Evolutionary conservation across 768 basidiomycete genomes (phyloP).

Genomic region (Collybia mongolica): DNA sequence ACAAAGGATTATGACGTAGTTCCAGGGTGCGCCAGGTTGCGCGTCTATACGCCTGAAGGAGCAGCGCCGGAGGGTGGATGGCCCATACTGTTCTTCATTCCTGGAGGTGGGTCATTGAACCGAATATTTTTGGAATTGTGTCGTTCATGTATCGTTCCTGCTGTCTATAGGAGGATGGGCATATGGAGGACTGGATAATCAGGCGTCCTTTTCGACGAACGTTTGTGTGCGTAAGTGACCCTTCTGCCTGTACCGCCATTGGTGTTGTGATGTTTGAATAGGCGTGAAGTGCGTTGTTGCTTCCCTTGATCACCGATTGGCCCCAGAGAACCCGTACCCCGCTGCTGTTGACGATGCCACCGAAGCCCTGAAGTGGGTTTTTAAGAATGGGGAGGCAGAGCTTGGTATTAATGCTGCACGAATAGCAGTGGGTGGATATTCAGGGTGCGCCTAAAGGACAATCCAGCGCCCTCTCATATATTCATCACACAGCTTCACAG

Average conservation of each 20-base stretch:
- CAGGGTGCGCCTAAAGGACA: conserved; percentile 42
- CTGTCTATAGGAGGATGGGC: conserved; percentile 64
- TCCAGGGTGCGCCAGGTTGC: conserved; percentile 41
- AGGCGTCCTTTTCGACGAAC: conserved; percentile 55
- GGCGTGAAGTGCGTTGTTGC: conserved; percentile 60
- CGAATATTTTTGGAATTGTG: no score
- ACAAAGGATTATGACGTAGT: conserved; percentile 49
- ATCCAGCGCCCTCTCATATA: not conserved
- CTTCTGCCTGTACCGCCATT: no score
- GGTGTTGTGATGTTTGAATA: conserved; percentile 20
- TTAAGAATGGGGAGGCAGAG: conserved; percentile 39
- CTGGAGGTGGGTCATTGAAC: conserved; percentile 50
- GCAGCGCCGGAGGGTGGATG: conserved; percentile 50
- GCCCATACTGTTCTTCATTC: conserved; percentile 71
- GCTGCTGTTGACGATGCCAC: conserved; percentile 67
- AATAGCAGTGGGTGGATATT: conserved; percentile 70
- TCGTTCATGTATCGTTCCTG: no score
- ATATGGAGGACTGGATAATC: conserved; percentile 56
- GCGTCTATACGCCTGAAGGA: conserved; percentile 62
- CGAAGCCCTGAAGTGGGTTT: conserved; percentile 60
- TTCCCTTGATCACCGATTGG: conserved; percentile 66
- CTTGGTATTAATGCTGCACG: conserved; percentile 45
- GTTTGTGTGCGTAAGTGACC: conserved; percentile 47
- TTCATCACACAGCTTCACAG: conserved; percentile 32
- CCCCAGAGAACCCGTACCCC: conserved; percentile 67